Conservation (phyloP, 805 yeast genomes). For the Candida nanaspora region DNA sequence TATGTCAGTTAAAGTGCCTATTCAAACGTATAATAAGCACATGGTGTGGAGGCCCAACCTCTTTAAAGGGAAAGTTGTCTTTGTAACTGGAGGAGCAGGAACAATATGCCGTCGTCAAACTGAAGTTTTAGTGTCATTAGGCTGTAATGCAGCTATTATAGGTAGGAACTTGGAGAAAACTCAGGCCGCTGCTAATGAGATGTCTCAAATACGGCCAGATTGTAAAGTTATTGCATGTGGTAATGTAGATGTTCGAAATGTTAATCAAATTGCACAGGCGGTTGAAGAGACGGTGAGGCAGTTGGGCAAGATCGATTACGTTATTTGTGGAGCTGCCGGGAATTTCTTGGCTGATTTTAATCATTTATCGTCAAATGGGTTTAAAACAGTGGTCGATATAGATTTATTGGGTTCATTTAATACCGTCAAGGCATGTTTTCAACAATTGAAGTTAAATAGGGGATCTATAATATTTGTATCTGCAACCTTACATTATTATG, state of each 20-base stretch:
- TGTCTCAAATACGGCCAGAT: slow-evolving; percentile 48
- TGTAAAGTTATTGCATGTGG: slow-evolving; percentile 67
- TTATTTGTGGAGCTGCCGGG: slow-evolving; percentile 95
- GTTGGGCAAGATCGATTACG: slow-evolving; percentile 77
- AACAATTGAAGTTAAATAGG: slow-evolving; percentile 53
- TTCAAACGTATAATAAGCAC: background rate
- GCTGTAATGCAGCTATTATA: slow-evolving; percentile 80
- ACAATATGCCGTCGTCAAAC: slow-evolving; percentile 89
- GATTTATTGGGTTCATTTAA: slow-evolving; percentile 87
- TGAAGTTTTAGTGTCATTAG: slow-evolving; percentile 75
- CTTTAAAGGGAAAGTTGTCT: slow-evolving; percentile 78
- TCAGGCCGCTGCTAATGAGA: slow-evolving; percentile 57
- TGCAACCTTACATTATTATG: slow-evolving; percentile 86
- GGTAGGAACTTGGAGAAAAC: slow-evolving; percentile 74
- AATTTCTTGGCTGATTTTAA: slow-evolving; percentile 80
- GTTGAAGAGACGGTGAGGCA: slow-evolving; percentile 56
- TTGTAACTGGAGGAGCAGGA: slow-evolving; percentile 95
- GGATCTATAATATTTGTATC: slow-evolving; percentile 76
- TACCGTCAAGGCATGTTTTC: slow-evolving; percentile 76
- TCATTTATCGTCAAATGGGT: slow-evolving; percentile 76
- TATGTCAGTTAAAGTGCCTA: background rate
- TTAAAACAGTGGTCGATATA: slow-evolving; percentile 79
- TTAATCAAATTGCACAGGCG: slow-evolving; percentile 52
- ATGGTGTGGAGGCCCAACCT: slow-evolving; percentile 46
- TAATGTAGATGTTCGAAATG: slow-evolving; percentile 71